phyloP scores from a whole-genome alignment of 2,329 filamentous ascomycete genomes.

The Zasmidium angulare region DNA sequence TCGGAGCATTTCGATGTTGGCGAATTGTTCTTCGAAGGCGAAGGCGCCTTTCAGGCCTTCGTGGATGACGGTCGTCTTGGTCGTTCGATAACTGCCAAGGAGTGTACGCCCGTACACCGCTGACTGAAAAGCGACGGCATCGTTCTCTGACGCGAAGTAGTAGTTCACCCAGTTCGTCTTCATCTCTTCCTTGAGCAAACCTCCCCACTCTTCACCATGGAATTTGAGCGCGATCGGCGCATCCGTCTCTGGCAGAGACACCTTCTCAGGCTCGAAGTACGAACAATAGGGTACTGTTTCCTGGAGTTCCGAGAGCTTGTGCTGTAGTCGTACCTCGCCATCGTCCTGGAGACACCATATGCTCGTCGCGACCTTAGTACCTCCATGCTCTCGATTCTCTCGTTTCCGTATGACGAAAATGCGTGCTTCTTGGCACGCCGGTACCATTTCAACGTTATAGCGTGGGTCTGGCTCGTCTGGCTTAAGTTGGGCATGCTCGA shows the following conservation, averaged over 20 bases:
- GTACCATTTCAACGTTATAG: conserved; percentile 42
- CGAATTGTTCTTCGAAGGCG: conserved; percentile 50
- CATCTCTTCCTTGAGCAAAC: conserved; percentile 33
- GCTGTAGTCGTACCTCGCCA: conserved; percentile 42
- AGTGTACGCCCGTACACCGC: conserved; percentile 47
- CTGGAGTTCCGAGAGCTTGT: conserved; percentile 42
- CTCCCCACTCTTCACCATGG: conserved; percentile 39
- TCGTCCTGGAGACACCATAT: conserved; percentile 49
- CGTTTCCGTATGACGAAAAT: conserved; percentile 46
- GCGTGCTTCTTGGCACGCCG: conserved; percentile 40
- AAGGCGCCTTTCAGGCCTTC: conserved; percentile 43
- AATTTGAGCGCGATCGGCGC: conserved; percentile 41
- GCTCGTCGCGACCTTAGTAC: conserved; percentile 42
- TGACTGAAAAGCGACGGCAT: conserved; percentile 45
- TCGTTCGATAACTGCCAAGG: conserved; percentile 43
- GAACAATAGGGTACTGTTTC: conserved; percentile 47
- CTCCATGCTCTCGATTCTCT: conserved; percentile 37
- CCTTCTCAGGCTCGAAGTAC: conserved; percentile 47
- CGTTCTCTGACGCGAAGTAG: conserved; percentile 36
- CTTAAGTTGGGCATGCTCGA: conserved; percentile 44
- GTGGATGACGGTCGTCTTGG: conserved; percentile 47
- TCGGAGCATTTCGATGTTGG: conserved; percentile 48
- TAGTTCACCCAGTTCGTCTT: conserved; percentile 49
- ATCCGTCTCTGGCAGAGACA: conserved; percentile 36
- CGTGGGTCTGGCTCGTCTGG: conserved; percentile 36